Percentiles rank a stretch among this genome's conserved stretches.
phyloP scores from a whole-genome alignment of 2,329 filamentous ascomycete species.

The Acephala macrosclerotiorum region DNA sequence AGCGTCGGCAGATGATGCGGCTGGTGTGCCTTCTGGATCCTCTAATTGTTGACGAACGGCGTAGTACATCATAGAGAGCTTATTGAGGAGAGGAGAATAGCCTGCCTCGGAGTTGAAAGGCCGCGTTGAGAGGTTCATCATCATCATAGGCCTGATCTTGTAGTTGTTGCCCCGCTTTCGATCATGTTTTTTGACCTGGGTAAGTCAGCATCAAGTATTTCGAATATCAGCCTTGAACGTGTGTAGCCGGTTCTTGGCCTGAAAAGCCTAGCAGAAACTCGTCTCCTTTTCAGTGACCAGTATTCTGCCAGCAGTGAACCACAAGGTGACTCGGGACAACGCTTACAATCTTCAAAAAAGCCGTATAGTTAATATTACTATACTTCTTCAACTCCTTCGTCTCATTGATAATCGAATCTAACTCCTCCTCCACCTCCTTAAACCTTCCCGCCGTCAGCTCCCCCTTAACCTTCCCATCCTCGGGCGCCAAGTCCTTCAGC shows the following conservation, averaged over 20 bases:
- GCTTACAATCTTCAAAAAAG: constrained; percentile 88
- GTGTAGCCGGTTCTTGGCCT: neutral
- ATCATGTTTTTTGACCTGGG: constrained; percentile 85
- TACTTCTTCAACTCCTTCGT: constrained; percentile 94
- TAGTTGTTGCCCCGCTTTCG: constrained; percentile 87
- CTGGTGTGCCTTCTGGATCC: constrained; percentile 53
- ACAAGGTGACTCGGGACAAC: neutral
- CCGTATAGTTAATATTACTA: constrained; percentile 95
- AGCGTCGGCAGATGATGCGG: constrained; percentile 43
- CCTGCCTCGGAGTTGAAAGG: constrained; percentile 93
- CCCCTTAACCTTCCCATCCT: constrained; percentile 60
- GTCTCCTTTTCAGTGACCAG: too few relatives aligned
- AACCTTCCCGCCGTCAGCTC: constrained; percentile 61
- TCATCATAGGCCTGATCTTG: constrained; percentile 88
- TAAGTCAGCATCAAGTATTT: neutral
- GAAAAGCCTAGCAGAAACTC: neutral
- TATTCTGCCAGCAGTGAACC: too few relatives aligned
- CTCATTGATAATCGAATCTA: constrained; percentile 89
- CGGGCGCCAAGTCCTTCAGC: constrained; percentile 79
- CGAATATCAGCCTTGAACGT: neutral
- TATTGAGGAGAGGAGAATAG: constrained; percentile 88
- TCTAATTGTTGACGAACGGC: constrained; percentile 88
- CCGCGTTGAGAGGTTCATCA: constrained; percentile 84
- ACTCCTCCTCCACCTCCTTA: constrained; percentile 76
- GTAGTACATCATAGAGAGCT: constrained; percentile 94